Evolutionary conservation across 2,329 filamentous ascomycete species (phyloP).

Genomic region (Colletotrichum simmondsii): DNA sequence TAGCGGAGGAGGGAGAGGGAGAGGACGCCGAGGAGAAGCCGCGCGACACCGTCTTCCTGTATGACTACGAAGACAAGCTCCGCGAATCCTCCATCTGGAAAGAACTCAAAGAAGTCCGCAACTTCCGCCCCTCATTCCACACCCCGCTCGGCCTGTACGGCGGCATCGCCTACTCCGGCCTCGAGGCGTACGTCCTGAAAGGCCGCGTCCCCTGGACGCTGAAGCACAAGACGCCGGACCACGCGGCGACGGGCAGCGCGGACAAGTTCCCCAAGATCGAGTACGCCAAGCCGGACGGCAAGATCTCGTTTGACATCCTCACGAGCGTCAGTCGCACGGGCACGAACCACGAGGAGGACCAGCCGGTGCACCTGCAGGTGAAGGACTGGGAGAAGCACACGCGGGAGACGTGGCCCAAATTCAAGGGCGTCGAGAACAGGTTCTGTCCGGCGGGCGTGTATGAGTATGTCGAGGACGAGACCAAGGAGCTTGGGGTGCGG

Average conservation of each 20-base stretch:
- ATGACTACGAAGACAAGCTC: slow-evolving; percentile 91
- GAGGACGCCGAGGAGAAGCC: slow-evolving; percentile 43
- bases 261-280: slow-evolving; percentile 88
- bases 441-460: slow-evolving; percentile 99
- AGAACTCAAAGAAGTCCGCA: slow-evolving; percentile 93
- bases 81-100: slow-evolving; percentile 91
- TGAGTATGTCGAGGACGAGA: slow-evolving; percentile 94
- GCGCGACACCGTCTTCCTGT: slow-evolving; percentile 85
- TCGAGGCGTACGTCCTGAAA: slow-evolving; percentile 89
- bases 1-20: slow-evolving; percentile 45
- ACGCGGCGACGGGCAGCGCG: slow-evolving; percentile 82
- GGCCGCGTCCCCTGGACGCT: slow-evolving; percentile 93
- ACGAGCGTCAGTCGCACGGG: slow-evolving; percentile 95
- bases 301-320: slow-evolving; percentile 94
- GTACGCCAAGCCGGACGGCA: slow-evolving; percentile 95
- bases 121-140: slow-evolving; percentile 97
- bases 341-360: slow-evolving; percentile 98
- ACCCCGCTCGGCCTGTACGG: slow-evolving; percentile 87
- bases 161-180: slow-evolving; percentile 89
- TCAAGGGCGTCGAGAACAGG: slow-evolving; percentile 92
- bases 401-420: slow-evolving; percentile 83
- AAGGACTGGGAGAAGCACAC: slow-evolving; percentile 95
- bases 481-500: slow-evolving; percentile 86
- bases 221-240: slow-evolving; percentile 82
- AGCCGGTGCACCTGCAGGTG: slow-evolving; percentile 95